Percentiles rank a stretch among this genome's conserved stretches.
Conservation (phyloP, 2,329 filamentous ascomycete species). For the Epichloe coenophiala region DNA sequence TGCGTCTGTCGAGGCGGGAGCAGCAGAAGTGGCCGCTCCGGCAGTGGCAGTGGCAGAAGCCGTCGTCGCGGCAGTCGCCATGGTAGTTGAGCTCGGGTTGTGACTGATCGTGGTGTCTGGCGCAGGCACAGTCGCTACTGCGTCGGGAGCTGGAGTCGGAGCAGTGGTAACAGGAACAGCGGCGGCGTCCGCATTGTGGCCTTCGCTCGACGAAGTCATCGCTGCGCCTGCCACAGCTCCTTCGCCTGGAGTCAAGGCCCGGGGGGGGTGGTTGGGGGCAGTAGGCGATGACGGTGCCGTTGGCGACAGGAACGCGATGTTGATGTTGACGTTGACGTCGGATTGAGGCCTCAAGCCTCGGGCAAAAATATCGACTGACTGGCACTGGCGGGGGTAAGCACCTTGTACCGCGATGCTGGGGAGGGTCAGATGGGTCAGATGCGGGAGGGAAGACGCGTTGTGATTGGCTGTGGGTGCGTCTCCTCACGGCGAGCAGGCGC, state of each 20-base stretch:
- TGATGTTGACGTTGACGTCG: conserved; percentile 1
- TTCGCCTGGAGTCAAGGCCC: conserved; percentile 28
- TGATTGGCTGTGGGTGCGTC: conserved; percentile 10
- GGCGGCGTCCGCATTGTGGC: conserved; percentile 12
- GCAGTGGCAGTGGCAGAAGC: background rate
- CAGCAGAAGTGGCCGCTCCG: background rate
- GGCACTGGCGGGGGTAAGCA: background rate
- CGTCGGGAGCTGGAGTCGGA: conserved; percentile 6
- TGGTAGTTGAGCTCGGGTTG: background rate
- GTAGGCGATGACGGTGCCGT: conserved; percentile 1
- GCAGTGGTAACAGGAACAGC: conserved; percentile 4
- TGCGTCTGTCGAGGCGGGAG: background rate
- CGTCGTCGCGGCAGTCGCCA: background rate
- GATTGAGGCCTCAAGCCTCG: conserved; percentile 7
- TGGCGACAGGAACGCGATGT: background rate
- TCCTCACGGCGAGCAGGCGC: background rate
- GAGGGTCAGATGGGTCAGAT: conserved; percentile 4
- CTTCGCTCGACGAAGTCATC: conserved; percentile 47
- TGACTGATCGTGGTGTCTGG: background rate
- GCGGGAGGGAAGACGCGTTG: conserved; percentile 8
- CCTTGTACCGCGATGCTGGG: conserved; percentile 5
- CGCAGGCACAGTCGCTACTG: conserved; percentile 1
- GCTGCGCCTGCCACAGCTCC: conserved; percentile 42
- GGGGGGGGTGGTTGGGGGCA: background rate
- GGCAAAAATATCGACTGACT: conserved; percentile 8